Base-by-base conservation (phyloP, 495 filamentous ascomycete species). In the Aspergillus baeticus region DNA sequence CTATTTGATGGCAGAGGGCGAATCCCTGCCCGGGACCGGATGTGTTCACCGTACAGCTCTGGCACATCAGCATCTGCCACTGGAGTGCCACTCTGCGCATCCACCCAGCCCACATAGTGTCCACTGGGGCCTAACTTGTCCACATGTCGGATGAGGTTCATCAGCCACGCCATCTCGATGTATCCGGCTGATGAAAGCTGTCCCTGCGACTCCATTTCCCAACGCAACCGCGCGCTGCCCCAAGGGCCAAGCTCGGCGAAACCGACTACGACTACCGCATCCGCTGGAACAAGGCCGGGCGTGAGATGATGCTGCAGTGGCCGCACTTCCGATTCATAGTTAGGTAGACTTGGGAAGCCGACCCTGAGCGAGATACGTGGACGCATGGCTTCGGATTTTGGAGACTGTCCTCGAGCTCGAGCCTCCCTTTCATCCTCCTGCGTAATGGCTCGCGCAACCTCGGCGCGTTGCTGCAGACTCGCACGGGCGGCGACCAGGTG, bases 121-220 rank as follows among this genome's bases (percentile, higher is more conserved):
- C 92, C 92, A 76, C n/a, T n/a, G n/a, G n/a, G n/a, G n/a, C n/a
- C n/a, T n/a, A n/a, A n/a, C n/a, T 97, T 97, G 60, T 96, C 96
- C 77, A 95, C 88, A 71, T 98, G 93, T 77, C 88, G 94, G 75
- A 98, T 96, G 54, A 96, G 86, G 57, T 93, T 93, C 93, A 96
- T 98, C 64, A 98, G 88, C 93, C 93, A 98, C 31, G 93, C 91
- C 93, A 97, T 98, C 73, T 98, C 93, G 55, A 98, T 87, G 68
- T 92, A 96, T 20, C 94, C 93, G 72, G 97, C 93, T 21, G 96
- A 84, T n/a, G 93, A 97, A 80, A 98, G 97, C 62, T 92, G 78
- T 58, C 93, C 93, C 60, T 91, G 83, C 10, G 93, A 91, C 72
- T 98, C 93, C 92, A 98, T 98, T 73, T 98, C 91, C 93, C 93